These are phyloP conservation scores for Pseudevernia furfuracea DNA, from an alignment of 495 filamentous ascomycete genomes.

Conservation along the genomic window DNA sequence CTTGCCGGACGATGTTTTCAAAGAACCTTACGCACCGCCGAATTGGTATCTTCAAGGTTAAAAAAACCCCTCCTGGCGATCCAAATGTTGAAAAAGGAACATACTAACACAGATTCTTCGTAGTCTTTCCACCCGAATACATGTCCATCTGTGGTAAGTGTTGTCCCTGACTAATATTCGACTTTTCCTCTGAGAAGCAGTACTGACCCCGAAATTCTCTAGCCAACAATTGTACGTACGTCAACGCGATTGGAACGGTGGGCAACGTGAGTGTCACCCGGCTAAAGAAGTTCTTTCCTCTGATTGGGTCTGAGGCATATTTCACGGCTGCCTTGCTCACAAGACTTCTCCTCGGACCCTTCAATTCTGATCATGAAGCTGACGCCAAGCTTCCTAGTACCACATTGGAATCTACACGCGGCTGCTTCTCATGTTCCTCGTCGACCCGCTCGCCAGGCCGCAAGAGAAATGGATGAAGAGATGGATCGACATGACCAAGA, in stretches of 20 bases:
- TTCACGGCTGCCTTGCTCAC: background rate
- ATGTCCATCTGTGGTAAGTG: conserved; percentile 22
- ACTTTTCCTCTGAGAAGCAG: no score
- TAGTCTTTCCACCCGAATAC: conserved; percentile 65
- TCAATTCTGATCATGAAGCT: background rate
- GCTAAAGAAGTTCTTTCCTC: background rate
- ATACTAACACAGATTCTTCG: conserved; percentile 22
- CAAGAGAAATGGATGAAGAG: conserved; percentile 66
- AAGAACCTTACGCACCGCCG: conserved; percentile 63
- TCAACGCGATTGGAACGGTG: conserved; percentile 65
- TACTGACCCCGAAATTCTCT: background rate
- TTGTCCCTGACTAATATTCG: no score
- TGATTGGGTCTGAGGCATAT: background rate
- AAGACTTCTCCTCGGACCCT: background rate
- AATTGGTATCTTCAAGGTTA: conserved; percentile 64
- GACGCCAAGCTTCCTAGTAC: conserved; percentile 53
- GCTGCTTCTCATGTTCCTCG: conserved; percentile 76
- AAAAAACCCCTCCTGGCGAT: background rate
- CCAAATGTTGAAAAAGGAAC: background rate
- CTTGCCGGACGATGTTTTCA: conserved; percentile 62
- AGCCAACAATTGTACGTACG: conserved; percentile 77
- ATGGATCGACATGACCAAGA: conserved; percentile 81
- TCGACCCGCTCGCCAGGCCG: conserved; percentile 67
- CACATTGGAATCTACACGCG: conserved; percentile 86
- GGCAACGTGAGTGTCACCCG: conserved; percentile 2